Conservation (phyloP, 1,284 basidiomycete genomes). For the Papiliotrema terrestris region DNA sequence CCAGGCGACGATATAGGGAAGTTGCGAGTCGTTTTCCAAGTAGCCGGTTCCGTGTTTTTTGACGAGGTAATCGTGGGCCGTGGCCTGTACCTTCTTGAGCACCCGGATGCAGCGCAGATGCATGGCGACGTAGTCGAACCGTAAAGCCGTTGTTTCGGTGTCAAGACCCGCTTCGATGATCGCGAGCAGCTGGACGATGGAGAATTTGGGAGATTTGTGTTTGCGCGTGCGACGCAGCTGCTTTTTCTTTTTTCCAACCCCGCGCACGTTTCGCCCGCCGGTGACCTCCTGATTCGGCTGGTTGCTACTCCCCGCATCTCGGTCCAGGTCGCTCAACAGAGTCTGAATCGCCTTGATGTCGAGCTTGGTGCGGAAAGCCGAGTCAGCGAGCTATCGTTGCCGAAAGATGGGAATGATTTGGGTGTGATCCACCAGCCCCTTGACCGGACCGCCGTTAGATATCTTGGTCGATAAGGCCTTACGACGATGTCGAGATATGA, state of each 20-base stretch:
- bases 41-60: background rate
- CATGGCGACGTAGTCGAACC: constrained; percentile 19
- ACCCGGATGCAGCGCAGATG: constrained; percentile 12
- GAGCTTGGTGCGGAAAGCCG: background rate
- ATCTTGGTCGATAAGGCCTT: background rate
- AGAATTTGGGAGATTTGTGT: constrained; percentile 14
- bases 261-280: no score
- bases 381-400: background rate
- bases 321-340: constrained; percentile 5
- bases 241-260: no score
- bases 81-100: constrained; percentile 4
- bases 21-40: background rate
- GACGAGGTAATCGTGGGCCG: background rate
- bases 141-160: constrained; percentile 12
- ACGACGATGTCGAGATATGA: background rate
- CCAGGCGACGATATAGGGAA: background rate
- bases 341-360: constrained; percentile 5
- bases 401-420: constrained; percentile 13
- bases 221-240: constrained; percentile 6
- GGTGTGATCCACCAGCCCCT: constrained; percentile 9
- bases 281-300: background rate
- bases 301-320: background rate
- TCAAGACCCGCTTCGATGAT: constrained; percentile 14
- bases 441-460: background rate
- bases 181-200: constrained; percentile 12